phyloP scores from a whole-genome alignment of 345 rosid genomes.

The Linum trigynum region DNA sequence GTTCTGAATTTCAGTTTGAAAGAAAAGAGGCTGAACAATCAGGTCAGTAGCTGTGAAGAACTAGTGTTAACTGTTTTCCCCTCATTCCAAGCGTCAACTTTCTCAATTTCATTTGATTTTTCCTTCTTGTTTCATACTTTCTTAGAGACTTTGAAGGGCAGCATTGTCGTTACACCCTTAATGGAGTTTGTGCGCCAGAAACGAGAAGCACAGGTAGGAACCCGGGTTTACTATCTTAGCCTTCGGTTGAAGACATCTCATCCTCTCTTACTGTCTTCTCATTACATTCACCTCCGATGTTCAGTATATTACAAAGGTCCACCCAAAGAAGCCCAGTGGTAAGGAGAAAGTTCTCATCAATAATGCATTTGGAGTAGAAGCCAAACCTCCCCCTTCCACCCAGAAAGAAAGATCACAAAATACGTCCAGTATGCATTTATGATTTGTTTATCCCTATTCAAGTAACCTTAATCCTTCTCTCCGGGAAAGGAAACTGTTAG shows the following conservation, averaged over 20 bases:
- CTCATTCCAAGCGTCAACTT: neutral
- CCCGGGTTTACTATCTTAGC: slow-evolving; percentile 31
- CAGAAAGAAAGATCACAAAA: slow-evolving; percentile 28
- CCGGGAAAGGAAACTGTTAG: neutral
- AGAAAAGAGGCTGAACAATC: slow-evolving; percentile 57
- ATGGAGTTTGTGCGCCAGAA: slow-evolving; percentile 79
- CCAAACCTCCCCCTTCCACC: slow-evolving; percentile 23
- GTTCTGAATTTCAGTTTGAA: slow-evolving; percentile 58
- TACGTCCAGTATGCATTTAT: slow-evolving; percentile 23
- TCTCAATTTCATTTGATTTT: neutral
- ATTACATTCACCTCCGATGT: slow-evolving; percentile 11
- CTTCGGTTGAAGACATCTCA: neutral
- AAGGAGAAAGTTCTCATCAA: slow-evolving; percentile 26
- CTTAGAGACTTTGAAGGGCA: slow-evolving; percentile 39
- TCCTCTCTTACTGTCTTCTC: slow-evolving; percentile 1
- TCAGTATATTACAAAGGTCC: slow-evolving; percentile 40
- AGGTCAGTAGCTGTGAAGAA: slow-evolving; percentile 28
- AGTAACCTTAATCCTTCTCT: neutral
- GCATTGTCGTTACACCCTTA: slow-evolving; percentile 54
- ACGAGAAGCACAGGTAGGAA: slow-evolving; percentile 49
- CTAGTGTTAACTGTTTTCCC: neutral
- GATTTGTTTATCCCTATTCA: neutral
- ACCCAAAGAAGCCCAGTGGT: slow-evolving; percentile 21
- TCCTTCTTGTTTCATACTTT: neutral
- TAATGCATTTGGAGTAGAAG: slow-evolving; percentile 27